Evolutionary conservation across 495 filamentous ascomycete species (phyloP), one percentile per base, ranked within the genome.

Genomic region (Penicillium pancosmium): DNA sequence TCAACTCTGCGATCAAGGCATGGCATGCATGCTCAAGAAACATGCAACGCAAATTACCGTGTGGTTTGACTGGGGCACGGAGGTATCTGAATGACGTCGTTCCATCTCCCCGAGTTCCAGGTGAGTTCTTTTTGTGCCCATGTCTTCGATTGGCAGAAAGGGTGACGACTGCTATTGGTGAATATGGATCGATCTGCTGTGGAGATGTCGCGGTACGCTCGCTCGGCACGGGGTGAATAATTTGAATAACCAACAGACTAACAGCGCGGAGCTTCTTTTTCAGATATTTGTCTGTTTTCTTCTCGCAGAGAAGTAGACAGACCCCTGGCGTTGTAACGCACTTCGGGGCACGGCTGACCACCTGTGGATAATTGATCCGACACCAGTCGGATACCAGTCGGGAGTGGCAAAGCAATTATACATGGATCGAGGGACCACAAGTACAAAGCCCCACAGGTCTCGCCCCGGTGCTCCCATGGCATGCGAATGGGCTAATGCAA

Each of bases 61-160:
- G 47, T 59, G 33, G 12, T 51, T 55, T 9, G 52, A 21, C 21
- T 50, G 64, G 10, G 57, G 56, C 16, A 68, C 33, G 12, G 57
- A 63, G 21, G 57, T 53, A 21, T 70, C 65, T 7, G 67, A 70
- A 38, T 68, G 65, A 47, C 67, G 60, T 48, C 67, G 59, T n/a
- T 68, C 67, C 21, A 68, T 54, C 1, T 68, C 67, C 8, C 59
- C 55, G 7, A 44, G 4, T 7, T 52, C 57, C 33, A 63, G 18
- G 33, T 50, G 59, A 18, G 53, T 41, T 10, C 67, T 52, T 48
- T 36, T 68, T 46, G 62, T 40, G 25, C 65, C 65, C 62, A 70
- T 70, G 1, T 18, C 36, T 35, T 49, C 15, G 35, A 27, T 40
- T 12, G 36, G 34, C 44, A 54, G 25, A 40, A 2, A 19, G 41